Base-by-base conservation (phyloP, 2,329 filamentous ascomycete genomes). In the Lachnellula arida region DNA sequence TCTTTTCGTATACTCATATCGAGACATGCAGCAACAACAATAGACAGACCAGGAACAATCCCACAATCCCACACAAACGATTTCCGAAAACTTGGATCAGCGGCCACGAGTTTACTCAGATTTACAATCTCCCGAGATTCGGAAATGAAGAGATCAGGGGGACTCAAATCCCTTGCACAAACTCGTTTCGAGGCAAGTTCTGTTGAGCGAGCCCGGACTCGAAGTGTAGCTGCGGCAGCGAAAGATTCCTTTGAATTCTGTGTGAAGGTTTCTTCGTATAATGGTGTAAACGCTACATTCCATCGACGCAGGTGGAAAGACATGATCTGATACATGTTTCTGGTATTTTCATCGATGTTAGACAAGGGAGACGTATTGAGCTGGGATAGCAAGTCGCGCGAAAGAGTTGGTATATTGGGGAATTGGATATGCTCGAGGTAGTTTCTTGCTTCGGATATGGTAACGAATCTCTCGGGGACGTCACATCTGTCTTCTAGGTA, bases 41-140 rank as follows among this genome's bases (percentile, higher is more conserved):
- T 58, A 25, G 59, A 64, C 15, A 66, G 40, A 42, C 53, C 53
- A 19, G 63, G 60, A 3, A 65, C 53, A 40, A 64, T 56, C 9
- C 63, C 61, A 47, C 59, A 56, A 50, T 64, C 60, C 25, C 60
- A 63, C n/a, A 63, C 59, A 46, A 65, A 66, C 14, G 52, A 53
- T 51, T 58, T 62, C 34, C 46, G 51, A 17, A 65, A 65, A 12
- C 47, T 53, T 4, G 50, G 51, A 40, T 63, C 46, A 15, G 37
- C 37, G 19, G 58, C 44, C 9, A 64, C 48, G 1, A 49, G 40
- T 22, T 54, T 54, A 39, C 44, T 40, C 17, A 64, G 47, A 22
- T 51, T 46, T 5, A 64, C 39, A 19, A 64, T 57, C 51, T 65
- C 61, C 12, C 46, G 43, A 19, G 54, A 57, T 19, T 56, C 51